Conservation (phyloP, 345 rosid species). For the Gossypium arboreum region DNA sequence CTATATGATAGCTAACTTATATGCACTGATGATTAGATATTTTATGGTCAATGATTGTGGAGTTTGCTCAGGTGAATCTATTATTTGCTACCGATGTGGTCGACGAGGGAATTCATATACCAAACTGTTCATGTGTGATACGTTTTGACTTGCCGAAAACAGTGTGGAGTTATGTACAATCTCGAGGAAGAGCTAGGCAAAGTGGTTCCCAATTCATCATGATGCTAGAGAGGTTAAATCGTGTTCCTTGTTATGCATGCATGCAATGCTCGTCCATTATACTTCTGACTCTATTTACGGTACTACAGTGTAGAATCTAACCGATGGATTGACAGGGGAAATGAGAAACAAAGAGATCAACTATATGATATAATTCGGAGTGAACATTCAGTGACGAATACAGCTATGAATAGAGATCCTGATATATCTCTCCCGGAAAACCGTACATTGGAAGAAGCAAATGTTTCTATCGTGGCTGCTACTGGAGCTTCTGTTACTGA, state of each 20-base stretch:
- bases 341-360: slow-evolving; percentile 54
- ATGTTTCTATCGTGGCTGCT: slow-evolving; percentile 34
- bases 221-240: slow-evolving; percentile 72
- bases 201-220: slow-evolving; percentile 51
- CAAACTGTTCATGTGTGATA: slow-evolving; percentile 60
- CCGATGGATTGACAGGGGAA: slow-evolving; percentile 46
- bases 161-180: slow-evolving; percentile 68
- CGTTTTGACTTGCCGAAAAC: slow-evolving; percentile 87
- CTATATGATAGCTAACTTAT: neutral
- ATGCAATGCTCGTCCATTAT: neutral
- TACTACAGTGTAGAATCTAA: slow-evolving; percentile 1
- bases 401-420: slow-evolving; percentile 49
- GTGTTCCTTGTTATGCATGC: neutral
- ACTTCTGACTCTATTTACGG: neutral
- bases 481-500: slow-evolving; percentile 54
- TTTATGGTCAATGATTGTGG: neutral
- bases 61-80: slow-evolving; percentile 55
- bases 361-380: slow-evolving; percentile 60
- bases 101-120: slow-evolving; percentile 73
- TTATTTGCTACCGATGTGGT: slow-evolving; percentile 71
- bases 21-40: neutral
- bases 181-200: slow-evolving; percentile 75
- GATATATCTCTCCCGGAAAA: slow-evolving; percentile 31
- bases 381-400: slow-evolving; percentile 47
- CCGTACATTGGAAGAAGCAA: slow-evolving; percentile 28